Conservation (phyloP, 768 basidiomycete species). For the Amylocystis lapponica region DNA sequence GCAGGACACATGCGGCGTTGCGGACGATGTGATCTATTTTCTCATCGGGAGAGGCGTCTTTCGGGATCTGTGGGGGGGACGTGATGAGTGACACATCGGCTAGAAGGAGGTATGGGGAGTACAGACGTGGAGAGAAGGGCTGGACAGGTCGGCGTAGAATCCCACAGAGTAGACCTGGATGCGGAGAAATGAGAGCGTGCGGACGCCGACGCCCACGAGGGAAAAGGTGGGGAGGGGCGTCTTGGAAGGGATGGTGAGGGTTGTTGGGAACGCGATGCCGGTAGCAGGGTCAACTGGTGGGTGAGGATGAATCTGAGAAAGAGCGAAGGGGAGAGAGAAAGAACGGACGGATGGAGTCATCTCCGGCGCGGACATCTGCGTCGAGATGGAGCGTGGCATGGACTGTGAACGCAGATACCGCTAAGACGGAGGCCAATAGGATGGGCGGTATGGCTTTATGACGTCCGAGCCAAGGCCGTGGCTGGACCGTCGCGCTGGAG, state of each 20-base stretch:
- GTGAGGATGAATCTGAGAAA: not conserved
- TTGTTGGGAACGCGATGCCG: conserved; percentile 66
- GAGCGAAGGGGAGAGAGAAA: no score
- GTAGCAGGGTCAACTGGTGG: conserved; percentile 66
- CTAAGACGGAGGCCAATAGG: no score
- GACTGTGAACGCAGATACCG: no score
- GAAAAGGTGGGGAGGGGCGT: conserved; percentile 55
- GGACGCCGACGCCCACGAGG: conserved; percentile 79
- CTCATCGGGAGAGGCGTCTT: conserved; percentile 54
- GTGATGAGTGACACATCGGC: not conserved
- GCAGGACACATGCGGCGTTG: conserved; percentile 64
- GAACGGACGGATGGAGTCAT: no score
- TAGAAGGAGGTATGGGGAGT: not conserved
- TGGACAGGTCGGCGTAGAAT: conserved; percentile 82
- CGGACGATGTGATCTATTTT: conserved; percentile 64
- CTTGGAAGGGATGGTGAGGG: conserved; percentile 58
- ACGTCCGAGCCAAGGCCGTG: no score
- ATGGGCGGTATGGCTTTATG: no score
- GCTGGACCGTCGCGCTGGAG: no score
- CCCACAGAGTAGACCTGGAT: conserved; percentile 88
- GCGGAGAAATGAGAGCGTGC: conserved; percentile 83
- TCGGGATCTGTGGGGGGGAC: conserved; percentile 39
- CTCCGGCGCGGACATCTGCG: no score
- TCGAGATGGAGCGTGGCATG: no score
- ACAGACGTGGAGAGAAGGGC: conserved; percentile 53